Percentiles rank a stretch among this genome's conserved stretches.
These are phyloP conservation scores for Crithidia sp. DNA, from an alignment of 208 protist genomes.

Conservation along the genomic window DNA sequence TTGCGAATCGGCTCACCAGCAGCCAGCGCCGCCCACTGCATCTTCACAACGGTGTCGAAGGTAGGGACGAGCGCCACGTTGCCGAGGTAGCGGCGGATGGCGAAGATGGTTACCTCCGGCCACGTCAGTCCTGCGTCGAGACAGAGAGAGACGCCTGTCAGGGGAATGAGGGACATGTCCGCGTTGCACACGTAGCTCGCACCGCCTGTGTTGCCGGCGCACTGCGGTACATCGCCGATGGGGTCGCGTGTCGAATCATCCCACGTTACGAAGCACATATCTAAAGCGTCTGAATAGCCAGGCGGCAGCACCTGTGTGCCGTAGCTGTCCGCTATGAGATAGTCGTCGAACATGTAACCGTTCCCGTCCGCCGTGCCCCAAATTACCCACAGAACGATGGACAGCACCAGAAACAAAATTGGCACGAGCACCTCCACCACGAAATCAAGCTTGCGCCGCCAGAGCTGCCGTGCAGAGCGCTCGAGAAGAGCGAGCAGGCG, in stretches of 20 bases:
- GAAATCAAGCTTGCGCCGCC: constrained; percentile 27
- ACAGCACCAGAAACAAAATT: constrained; percentile 43
- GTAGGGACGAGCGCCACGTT: constrained; percentile 28
- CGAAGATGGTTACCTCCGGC: not conserved
- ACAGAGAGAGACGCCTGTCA: not conserved
- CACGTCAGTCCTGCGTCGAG: not conserved
- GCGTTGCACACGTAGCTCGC: not conserved
- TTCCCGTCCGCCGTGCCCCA: constrained; percentile 26
- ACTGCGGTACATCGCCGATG: constrained; percentile 2
- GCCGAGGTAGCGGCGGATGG: constrained; percentile 11
- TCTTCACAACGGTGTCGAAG: constrained; percentile 48
- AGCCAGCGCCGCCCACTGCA: constrained; percentile 53
- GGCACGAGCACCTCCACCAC: constrained; percentile 47
- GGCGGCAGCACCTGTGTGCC: constrained; percentile 4
- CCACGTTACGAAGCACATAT: not conserved
- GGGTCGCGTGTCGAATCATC: not conserved
- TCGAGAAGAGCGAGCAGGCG: constrained; percentile 39
- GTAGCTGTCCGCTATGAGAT: not conserved
- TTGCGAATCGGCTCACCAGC: constrained; percentile 8
- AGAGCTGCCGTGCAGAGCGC: constrained; percentile 33
- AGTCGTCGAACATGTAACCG: constrained; percentile 6
- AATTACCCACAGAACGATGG: constrained; percentile 39
- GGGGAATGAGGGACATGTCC: constrained; percentile 9
- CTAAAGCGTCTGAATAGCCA: not conserved
- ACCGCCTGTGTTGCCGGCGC: not conserved